Evolutionary conservation across 768 basidiomycete species (phyloP).

Genomic region (Tricholoma saponaceum): DNA sequence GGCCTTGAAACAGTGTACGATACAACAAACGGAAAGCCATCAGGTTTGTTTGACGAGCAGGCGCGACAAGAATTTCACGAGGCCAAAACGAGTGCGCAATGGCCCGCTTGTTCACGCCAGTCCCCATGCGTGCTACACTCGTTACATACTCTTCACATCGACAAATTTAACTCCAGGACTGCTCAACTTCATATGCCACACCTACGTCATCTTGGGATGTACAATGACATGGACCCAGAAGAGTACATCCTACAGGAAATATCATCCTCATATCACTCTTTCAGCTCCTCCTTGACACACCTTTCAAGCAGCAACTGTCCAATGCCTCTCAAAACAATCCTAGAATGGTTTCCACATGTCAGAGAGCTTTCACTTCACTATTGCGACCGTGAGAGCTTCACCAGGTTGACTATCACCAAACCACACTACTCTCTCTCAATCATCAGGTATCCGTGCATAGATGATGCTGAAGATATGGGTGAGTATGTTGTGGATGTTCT

Average conservation of each 20-base stretch:
- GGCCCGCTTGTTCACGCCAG: background rate
- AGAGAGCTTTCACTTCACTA: background rate
- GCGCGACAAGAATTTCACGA: background rate
- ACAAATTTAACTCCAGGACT: background rate
- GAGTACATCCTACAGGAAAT: no score
- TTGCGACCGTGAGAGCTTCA: background rate
- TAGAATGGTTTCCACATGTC: background rate
- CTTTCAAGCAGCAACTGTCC: background rate
- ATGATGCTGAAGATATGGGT: background rate
- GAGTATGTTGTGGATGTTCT: background rate
- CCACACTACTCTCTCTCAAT: background rate
- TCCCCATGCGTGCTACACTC: background rate
- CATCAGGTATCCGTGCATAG: background rate
- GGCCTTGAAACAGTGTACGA: background rate
- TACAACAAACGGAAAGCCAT: background rate
- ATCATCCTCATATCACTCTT: background rate
- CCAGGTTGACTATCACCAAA: background rate
- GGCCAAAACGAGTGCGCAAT: background rate
- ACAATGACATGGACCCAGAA: background rate
- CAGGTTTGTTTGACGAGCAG: background rate
- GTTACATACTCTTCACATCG: background rate
- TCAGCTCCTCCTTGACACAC: background rate
- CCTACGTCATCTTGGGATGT: no score
- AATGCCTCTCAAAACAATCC: background rate
- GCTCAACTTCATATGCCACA: background rate